A percentile compares a stretch with the other conserved stretches of the same genome.
Evolutionary conservation across 2,329 filamentous ascomycete species (phyloP).

Genomic region (Talaromyces sp.): DNA sequence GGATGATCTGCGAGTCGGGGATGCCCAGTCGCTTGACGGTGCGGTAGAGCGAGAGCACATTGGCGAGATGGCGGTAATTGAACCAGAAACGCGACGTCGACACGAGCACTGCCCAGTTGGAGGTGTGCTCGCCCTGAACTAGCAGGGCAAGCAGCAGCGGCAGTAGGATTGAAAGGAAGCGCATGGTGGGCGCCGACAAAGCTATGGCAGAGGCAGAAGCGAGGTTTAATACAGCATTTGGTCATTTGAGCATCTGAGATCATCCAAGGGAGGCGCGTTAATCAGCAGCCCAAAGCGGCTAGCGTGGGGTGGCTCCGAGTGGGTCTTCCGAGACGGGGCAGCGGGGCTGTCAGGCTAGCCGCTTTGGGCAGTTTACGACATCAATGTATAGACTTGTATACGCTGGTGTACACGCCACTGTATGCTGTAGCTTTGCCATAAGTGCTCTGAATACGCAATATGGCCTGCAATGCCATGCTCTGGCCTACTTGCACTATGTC

Average conservation of each 20-base stretch:
- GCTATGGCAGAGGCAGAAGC: background rate
- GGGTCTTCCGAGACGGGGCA: background rate
- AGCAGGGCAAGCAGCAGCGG: slow-evolving; percentile 19
- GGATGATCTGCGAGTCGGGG: slow-evolving; percentile 96
- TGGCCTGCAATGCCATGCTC: background rate
- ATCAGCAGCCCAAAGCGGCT: background rate
- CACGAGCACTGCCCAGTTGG: slow-evolving; percentile 98
- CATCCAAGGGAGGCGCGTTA: background rate
- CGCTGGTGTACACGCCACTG: no score
- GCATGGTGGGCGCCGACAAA: slow-evolving; percentile 19
- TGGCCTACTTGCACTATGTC: background rate
- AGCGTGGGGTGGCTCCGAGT: background rate
- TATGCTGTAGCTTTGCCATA: background rate
- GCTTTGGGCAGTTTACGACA: background rate
- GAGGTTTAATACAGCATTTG: background rate
- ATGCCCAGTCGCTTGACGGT: slow-evolving; percentile 98
- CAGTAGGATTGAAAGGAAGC: slow-evolving; percentile 16
- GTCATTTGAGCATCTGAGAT: background rate
- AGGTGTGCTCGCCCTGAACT: slow-evolving; percentile 62
- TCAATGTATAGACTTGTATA: background rate
- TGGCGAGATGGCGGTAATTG: slow-evolving; percentile 97
- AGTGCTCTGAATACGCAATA: background rate
- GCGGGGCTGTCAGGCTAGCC: background rate
- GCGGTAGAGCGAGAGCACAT: slow-evolving; percentile 93
- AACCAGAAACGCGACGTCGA: slow-evolving; percentile 99